Evolutionary conservation across 768 basidiomycete species (phyloP), one percentile per base, ranked within the genome.

Genomic region (Cystofilobasidium capitatum): DNA sequence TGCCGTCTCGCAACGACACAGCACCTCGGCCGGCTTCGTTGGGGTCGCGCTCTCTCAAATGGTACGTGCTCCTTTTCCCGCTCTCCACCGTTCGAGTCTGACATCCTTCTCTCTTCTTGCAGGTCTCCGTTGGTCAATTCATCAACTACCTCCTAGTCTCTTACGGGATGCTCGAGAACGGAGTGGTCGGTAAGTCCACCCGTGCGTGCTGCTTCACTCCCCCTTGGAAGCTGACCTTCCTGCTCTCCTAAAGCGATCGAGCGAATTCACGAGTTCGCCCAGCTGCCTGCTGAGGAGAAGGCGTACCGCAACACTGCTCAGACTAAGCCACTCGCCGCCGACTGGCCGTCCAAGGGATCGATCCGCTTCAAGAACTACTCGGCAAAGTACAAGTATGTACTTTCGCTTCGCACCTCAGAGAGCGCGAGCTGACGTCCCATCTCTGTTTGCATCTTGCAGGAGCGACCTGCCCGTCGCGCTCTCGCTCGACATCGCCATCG

Each of bases 231-330:
- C 37, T 62, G n/a, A 62, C 22, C 6, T n/a, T 39, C 24, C 13
- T 44, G 17, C 12, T 8, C 17, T 29, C 17, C 42, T 24, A 37
- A 62, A 42, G 51, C 55, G 9, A 63, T 73, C 40, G 72, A 73
- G 64, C 31, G 72, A 20, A 62, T 73, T 24, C 66, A 72, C 29
- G 70, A 72, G 47, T 73, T 71, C 62, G 65, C 69, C 31, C 47
- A 72, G 10, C 69, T 73, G 3, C 70, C 70, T 26, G 33, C 65
- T 4, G 70, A 73, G 54, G 68, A 63, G 51, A 31, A 17, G 24
- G 35, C 69, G 6, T 36, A 17, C 16, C 47, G 42, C 14, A 35
- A 61, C n/a, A 40, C 64, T 7, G 62, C 58, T 35, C 22, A 17
- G 29, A 40, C n/a, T 24, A 49, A n/a, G 14, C 44, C 12, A 6